Evolutionary conservation across 2,329 filamentous ascomycete species (phyloP).

Genomic region (Pyricularia grisea): DNA sequence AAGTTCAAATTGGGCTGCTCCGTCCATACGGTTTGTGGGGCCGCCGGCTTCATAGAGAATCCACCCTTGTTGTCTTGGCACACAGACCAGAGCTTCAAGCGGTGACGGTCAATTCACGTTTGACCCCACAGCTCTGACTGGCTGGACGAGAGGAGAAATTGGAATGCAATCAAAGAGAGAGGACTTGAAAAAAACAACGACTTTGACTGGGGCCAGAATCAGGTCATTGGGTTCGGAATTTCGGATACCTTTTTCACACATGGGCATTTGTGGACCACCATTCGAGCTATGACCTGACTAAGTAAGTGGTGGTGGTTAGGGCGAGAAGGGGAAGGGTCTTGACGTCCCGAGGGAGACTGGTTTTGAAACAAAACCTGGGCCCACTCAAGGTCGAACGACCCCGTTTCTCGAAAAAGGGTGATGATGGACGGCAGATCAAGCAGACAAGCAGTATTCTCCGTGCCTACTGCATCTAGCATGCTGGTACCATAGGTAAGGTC

Average conservation of each 20-base stretch:
- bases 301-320: not conserved
- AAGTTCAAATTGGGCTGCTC: not conserved
- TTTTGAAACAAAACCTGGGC: constrained; percentile 5
- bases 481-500: too few relatives aligned
- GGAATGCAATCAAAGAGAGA: too few relatives aligned
- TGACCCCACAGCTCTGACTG: too few relatives aligned
- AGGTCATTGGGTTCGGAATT: not conserved
- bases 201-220: too few relatives aligned
- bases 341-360: constrained; percentile 3
- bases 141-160: too few relatives aligned
- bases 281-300: not conserved
- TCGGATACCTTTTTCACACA: not conserved
- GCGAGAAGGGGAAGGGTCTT: not conserved
- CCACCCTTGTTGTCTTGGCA: not conserved
- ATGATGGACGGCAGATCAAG: not conserved
- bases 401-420: not conserved
- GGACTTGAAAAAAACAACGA: too few relatives aligned
- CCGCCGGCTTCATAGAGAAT: not conserved
- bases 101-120: too few relatives aligned
- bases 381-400: not conserved
- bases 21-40: not conserved
- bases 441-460: not conserved
- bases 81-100: not conserved
- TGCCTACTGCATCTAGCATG: too few relatives aligned
- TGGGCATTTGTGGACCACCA: not conserved